These are phyloP conservation scores for Gossypium ekmanianum DNA, from an alignment of 345 rosid genomes.

Conservation along the genomic window DNA sequence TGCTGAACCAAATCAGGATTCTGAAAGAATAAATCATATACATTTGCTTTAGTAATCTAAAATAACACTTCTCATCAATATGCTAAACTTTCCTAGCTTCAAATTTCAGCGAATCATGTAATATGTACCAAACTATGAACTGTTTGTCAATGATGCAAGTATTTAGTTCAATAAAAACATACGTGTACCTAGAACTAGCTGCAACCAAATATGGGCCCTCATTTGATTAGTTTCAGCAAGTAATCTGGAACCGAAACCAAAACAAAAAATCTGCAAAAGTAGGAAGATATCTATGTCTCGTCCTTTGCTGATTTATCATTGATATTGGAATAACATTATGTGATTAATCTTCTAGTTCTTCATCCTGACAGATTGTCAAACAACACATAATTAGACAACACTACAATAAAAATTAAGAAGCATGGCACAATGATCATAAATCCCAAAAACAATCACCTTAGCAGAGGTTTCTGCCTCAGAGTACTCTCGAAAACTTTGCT, in stretches of 20 bases:
- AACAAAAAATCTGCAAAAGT: not conserved
- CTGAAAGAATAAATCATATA: not conserved
- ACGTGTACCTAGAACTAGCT: slow-evolving; percentile 18
- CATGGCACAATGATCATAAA: not conserved
- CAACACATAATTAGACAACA: not conserved
- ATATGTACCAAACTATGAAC: not conserved
- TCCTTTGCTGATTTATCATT: slow-evolving; percentile 12
- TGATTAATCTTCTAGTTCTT: not conserved
- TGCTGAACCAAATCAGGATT: too few species aligned
- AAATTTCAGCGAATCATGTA: not conserved
- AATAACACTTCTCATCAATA: not conserved
- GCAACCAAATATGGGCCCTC: not conserved
- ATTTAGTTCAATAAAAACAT: not conserved
- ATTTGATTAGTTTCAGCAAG: slow-evolving; percentile 4
- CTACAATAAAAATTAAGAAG: not conserved
- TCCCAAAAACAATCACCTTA: slow-evolving; percentile 18
- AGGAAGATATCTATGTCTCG: not conserved
- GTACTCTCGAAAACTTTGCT: not conserved
- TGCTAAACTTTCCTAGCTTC: not conserved
- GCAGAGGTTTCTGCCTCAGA: slow-evolving; percentile 4
- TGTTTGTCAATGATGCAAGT: not conserved
- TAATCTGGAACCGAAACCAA: not conserved
- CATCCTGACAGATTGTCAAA: slow-evolving; percentile 17
- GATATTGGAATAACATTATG: slow-evolving; percentile 2
- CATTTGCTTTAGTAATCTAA: not conserved